Percentiles rank a stretch among this genome's conserved stretches.
Evolutionary conservation across 768 basidiomycete species (phyloP).

Genomic region (Pleurotus pulmonarius): DNA sequence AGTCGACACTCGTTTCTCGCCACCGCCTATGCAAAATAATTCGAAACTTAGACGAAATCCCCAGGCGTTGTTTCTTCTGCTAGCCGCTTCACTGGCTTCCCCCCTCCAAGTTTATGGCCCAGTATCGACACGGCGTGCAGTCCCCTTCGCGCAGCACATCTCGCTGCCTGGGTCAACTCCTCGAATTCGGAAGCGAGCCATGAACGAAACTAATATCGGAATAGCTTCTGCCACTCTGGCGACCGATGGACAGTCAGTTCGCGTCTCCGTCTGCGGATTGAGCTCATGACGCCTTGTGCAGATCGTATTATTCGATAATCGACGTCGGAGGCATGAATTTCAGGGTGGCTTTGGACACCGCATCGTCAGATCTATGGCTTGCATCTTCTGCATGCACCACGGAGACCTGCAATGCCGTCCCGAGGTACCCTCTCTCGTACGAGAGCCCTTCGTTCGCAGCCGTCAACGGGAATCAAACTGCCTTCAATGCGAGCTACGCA

Average conservation of each 20-base stretch:
- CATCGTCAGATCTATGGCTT: constrained; percentile 71
- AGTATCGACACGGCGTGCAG: not conserved
- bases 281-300: constrained; percentile 18
- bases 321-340: constrained; percentile 60
- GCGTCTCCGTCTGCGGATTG: not conserved
- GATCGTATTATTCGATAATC: constrained; percentile 67
- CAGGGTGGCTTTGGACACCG: constrained; percentile 72
- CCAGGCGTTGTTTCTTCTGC: not conserved
- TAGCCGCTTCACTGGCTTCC: not conserved
- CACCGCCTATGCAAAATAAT: not conserved
- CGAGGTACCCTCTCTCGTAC: constrained; percentile 69
- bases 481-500: constrained; percentile 57
- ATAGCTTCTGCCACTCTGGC: not conserved
- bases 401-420: constrained; percentile 49
- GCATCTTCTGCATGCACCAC: constrained; percentile 60
- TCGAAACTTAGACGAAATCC: not conserved
- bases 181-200: not conserved
- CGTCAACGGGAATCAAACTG: constrained; percentile 58
- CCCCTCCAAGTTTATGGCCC: not conserved
- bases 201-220: constrained; percentile 3
- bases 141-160: not conserved
- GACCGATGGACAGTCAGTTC: constrained; percentile 5
- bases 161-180: not conserved
- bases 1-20: constrained; percentile 1
- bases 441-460: constrained; percentile 60